phyloP scores from a whole-genome alignment of 768 basidiomycete species.

The Leccinum rimulosum region DNA sequence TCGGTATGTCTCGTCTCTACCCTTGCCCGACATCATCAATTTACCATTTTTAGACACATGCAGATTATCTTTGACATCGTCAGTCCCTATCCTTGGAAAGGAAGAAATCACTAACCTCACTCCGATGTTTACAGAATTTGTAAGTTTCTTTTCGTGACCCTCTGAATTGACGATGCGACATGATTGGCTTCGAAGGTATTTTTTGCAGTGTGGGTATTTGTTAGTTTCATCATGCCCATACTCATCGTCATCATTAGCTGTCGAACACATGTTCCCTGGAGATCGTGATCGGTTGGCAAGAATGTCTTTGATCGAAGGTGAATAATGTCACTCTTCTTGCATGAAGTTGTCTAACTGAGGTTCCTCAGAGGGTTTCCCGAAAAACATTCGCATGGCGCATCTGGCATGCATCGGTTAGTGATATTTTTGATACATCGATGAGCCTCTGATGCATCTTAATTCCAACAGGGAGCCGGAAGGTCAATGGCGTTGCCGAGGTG shows the following conservation, averaged over 20 bases:
- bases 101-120: slow-evolving; percentile 15
- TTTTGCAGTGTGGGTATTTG: slow-evolving; percentile 59
- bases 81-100: slow-evolving; percentile 28
- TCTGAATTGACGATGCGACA: background rate
- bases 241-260: slow-evolving; percentile 43
- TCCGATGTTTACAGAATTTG: slow-evolving; percentile 34
- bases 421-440: background rate
- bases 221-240: background rate
- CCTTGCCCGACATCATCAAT: background rate
- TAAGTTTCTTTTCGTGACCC: slow-evolving; percentile 11
- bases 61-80: slow-evolving; percentile 93
- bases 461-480: slow-evolving; percentile 64
- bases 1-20: slow-evolving; percentile 40
- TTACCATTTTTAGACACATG: slow-evolving; percentile 55
- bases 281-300: slow-evolving; percentile 76
- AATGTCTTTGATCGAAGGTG: slow-evolving; percentile 93
- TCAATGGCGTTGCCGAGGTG: slow-evolving; percentile 95
- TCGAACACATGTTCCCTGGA: slow-evolving; percentile 87
- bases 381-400: slow-evolving; percentile 89
- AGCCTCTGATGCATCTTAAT: background rate
- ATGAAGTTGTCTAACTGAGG: background rate
- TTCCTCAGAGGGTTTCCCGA: slow-evolving; percentile 70
- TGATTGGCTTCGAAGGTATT: slow-evolving; percentile 32
- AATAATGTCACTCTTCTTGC: background rate
- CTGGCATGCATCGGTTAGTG: slow-evolving; percentile 76